These are phyloP conservation scores for Solioccasus polychromus DNA, from an alignment of 768 basidiomycete species.

Conservation along the genomic window DNA sequence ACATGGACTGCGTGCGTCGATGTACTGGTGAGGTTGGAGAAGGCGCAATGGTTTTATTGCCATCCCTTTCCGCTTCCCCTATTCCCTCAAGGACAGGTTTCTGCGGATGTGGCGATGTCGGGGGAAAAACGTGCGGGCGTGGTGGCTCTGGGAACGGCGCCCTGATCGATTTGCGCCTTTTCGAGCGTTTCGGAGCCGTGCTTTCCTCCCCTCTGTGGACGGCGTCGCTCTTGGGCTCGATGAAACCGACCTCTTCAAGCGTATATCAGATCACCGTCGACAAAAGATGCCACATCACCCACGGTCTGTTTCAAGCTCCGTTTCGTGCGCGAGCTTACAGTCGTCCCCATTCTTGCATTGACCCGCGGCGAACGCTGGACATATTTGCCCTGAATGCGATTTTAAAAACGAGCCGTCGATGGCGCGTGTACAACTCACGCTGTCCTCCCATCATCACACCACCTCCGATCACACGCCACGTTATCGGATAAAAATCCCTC, in stretches of 20 bases:
- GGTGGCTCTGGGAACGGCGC: background rate
- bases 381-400: slow-evolving; percentile 20
- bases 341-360: slow-evolving; percentile 26
- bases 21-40: slow-evolving; percentile 14
- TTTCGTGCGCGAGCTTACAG: slow-evolving; percentile 31
- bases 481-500: slow-evolving; percentile 59
- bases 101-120: background rate
- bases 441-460: slow-evolving; percentile 63
- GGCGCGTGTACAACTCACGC: slow-evolving; percentile 18
- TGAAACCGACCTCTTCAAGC: slow-evolving; percentile 13
- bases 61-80: background rate
- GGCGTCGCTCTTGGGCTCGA: slow-evolving; percentile 10
- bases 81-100: background rate
- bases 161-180: slow-evolving; percentile 8
- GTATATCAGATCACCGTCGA: background rate
- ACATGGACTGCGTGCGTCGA: slow-evolving; percentile 28
- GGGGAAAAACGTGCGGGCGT: background rate
- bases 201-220: background rate
- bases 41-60: background rate
- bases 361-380: slow-evolving; percentile 23
- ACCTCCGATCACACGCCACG: slow-evolving; percentile 77
- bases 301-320: slow-evolving; percentile 22
- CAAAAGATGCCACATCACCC: slow-evolving; percentile 3
- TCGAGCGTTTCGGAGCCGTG: slow-evolving; percentile 5
- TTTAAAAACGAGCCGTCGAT: background rate